phyloP scores from a whole-genome alignment of 73 alveolate genomes.

The Paramecium sonneborni region DNA sequence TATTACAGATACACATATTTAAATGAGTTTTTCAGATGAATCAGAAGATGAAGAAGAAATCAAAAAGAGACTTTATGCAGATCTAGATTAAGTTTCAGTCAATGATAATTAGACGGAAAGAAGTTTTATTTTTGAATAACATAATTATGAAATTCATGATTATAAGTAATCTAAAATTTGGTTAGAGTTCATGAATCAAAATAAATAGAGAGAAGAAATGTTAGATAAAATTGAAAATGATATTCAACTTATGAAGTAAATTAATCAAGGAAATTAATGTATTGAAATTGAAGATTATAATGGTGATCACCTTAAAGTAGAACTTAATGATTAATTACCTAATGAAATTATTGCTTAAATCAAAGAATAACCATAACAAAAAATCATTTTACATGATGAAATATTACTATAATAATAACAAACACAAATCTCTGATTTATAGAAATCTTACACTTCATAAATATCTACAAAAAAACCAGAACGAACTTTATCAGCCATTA shows the following conservation, averaged over 20 bases:
- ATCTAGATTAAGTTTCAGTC: not conserved
- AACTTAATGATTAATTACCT: not conserved
- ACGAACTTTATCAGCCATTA: not conserved
- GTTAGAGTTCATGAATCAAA: not conserved
- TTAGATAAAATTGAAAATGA: not conserved
- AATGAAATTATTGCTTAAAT: not conserved
- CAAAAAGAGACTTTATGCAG: not conserved
- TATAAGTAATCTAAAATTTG: not conserved
- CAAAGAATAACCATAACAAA: not conserved
- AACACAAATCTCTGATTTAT: not conserved
- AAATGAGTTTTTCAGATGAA: constrained; percentile 18
- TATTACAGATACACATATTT: not conserved
- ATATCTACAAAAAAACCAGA: not conserved
- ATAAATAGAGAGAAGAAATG: constrained; percentile 15
- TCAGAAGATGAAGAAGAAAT: constrained; percentile 41
- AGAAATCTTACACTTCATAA: not conserved
- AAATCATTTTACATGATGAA: not conserved
- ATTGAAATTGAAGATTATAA: not conserved
- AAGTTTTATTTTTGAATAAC: not conserved
- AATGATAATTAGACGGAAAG: not conserved
- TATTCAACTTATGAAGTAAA: not conserved
- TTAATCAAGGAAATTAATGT: not conserved
- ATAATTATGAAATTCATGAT: not conserved
- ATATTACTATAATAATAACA: no score
- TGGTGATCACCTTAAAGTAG: not conserved